phyloP scores from a whole-genome alignment of 768 basidiomycete genomes.

The Tylopilus vinaceipallidus region DNA sequence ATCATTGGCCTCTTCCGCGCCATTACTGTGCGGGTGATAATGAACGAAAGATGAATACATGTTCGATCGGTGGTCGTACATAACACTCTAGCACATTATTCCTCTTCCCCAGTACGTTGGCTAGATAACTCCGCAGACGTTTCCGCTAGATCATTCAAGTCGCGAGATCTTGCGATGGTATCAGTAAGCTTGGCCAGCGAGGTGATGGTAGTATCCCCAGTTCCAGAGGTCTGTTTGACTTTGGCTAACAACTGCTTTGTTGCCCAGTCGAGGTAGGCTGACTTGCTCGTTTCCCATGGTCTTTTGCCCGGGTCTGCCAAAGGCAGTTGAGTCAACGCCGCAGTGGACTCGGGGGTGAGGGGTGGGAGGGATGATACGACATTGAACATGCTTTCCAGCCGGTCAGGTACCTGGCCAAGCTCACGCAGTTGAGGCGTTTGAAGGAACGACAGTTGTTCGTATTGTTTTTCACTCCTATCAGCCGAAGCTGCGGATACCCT shows the following conservation, averaged over 20 bases:
- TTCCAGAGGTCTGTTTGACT: slow-evolving; percentile 19
- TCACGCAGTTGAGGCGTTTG: slow-evolving; percentile 37
- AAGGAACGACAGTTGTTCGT: slow-evolving; percentile 45
- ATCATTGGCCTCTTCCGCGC: not conserved
- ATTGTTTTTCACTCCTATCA: slow-evolving; percentile 43
- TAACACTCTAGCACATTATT: not conserved
- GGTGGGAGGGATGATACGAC: slow-evolving; percentile 49
- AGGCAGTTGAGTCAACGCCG: slow-evolving; percentile 32
- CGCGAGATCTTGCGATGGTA: slow-evolving; percentile 16
- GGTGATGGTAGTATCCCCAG: slow-evolving; percentile 21
- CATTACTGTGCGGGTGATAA: not conserved
- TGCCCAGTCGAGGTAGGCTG: slow-evolving; percentile 81
- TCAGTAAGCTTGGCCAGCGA: slow-evolving; percentile 20
- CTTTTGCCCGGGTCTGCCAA: slow-evolving; percentile 61
- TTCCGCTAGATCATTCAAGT: slow-evolving; percentile 20
- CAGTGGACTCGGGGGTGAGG: slow-evolving; percentile 38
- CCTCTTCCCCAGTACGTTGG: not conserved
- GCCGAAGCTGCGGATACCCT: slow-evolving; percentile 46
- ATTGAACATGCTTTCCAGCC: slow-evolving; percentile 45
- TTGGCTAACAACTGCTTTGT: slow-evolving; percentile 49
- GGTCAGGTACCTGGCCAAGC: slow-evolving; percentile 39
- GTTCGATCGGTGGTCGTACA: not conserved
- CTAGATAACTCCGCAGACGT: slow-evolving; percentile 1
- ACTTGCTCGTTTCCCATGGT: slow-evolving; percentile 73
- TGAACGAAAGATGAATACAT: not conserved